Conservation (phyloP, 345 rosid genomes). For the Psidium guajava region DNA sequence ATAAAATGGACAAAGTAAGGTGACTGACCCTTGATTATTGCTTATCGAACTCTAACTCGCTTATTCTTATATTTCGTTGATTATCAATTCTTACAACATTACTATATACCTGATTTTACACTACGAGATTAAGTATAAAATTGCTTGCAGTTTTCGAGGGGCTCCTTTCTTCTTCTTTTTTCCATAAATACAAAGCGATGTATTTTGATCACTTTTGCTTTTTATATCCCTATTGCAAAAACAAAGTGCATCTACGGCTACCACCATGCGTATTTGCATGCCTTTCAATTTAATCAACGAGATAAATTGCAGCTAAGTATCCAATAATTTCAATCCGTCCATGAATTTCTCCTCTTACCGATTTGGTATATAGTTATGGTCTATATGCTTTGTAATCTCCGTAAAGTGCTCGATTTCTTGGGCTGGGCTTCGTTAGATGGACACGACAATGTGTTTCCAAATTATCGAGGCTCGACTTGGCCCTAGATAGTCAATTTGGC, state of each 20-base stretch:
- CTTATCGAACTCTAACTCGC: no score
- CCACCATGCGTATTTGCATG: neutral
- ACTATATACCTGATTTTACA: no score
- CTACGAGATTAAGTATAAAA: no score
- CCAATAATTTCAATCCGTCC: neutral
- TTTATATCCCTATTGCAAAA: neutral
- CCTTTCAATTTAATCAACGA: neutral
- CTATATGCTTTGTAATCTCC: neutral
- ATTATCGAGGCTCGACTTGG: neutral
- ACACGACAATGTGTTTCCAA: neutral
- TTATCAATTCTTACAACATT: no score
- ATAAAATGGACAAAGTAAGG: no score
- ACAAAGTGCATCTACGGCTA: neutral
- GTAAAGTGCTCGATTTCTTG: neutral
- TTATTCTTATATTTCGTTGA: no score
- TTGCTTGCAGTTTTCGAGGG: no score
- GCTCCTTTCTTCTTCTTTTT: neutral
- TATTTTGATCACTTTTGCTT: no score
- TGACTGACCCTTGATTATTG: no score
- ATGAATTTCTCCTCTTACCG: neutral
- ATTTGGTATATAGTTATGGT: neutral
- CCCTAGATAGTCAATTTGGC: neutral
- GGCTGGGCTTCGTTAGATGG: neutral
- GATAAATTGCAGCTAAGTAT: neutral
- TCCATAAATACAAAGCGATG: neutral